Conservation (phyloP, 768 basidiomycete species). For the Suillus fuscotomentosus region DNA sequence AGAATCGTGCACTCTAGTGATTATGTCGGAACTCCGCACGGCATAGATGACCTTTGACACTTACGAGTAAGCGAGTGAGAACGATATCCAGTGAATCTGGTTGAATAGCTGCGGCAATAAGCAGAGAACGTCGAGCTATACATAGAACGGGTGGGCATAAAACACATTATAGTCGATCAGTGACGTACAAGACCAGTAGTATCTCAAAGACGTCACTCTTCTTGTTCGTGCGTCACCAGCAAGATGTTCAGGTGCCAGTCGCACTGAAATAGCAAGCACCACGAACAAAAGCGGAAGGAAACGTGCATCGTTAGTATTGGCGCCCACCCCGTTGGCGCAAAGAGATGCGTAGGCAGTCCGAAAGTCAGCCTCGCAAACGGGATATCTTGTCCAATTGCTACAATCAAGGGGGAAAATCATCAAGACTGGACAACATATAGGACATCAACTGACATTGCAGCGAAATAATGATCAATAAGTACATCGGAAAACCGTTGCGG, state of each 20-base stretch:
- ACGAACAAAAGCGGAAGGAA: constrained; percentile 93
- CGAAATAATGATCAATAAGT: constrained; percentile 82
- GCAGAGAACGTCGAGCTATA: constrained; percentile 78
- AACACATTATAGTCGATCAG: constrained; percentile 8
- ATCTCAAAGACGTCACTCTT: constrained; percentile 79
- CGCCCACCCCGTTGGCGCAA: constrained; percentile 55
- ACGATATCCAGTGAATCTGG: constrained; percentile 91
- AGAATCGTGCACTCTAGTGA: constrained; percentile 63
- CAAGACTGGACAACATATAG: constrained; percentile 2
- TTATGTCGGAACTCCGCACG: neutral
- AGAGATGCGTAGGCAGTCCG: constrained; percentile 68
- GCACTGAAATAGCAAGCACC: constrained; percentile 82
- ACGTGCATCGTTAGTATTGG: constrained; percentile 74
- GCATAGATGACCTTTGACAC: constrained; percentile 8
- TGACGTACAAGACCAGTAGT: constrained; percentile 92
- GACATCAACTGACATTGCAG: constrained; percentile 52
- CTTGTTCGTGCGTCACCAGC: constrained; percentile 76
- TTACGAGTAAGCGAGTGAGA: constrained; percentile 79
- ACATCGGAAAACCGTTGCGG: constrained; percentile 71
- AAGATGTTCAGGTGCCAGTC: constrained; percentile 83
- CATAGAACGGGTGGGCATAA: constrained; percentile 15
- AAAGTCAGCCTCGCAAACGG: constrained; percentile 83
- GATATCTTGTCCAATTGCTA: constrained; percentile 94
- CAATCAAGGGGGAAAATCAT: constrained; percentile 9
- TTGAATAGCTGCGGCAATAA: constrained; percentile 92